phyloP scores from a whole-genome alignment of 441 rosid species.

The Erodium texanum region DNA sequence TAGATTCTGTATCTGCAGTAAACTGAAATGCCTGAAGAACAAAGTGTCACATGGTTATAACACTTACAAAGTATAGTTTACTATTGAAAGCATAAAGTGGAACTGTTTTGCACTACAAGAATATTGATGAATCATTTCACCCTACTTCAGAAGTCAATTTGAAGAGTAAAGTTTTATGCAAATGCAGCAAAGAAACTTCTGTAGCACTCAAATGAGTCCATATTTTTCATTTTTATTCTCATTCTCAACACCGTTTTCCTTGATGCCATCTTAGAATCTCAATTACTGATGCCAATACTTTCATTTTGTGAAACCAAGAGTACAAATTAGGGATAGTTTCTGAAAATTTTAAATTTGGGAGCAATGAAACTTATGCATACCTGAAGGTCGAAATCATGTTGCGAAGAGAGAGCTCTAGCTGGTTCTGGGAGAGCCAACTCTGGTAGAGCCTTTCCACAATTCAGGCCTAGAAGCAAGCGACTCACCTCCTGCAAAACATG shows the following conservation, averaged over 20 bases:
- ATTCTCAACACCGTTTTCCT: neutral
- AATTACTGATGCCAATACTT: neutral
- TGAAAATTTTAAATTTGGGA: no score
- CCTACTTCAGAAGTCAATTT: no score
- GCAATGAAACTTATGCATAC: no score
- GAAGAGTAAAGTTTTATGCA: neutral
- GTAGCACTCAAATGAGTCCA: neutral
- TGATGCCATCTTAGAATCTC: neutral
- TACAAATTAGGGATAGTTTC: no score
- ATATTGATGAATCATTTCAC: neutral
- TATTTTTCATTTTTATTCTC: neutral
- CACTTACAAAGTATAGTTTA: neutral
- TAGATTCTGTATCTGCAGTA: constrained; percentile 57
- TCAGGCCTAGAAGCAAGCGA: constrained; percentile 63
- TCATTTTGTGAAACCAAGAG: neutral
- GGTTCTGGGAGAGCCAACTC: constrained; percentile 44
- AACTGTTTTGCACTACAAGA: neutral
- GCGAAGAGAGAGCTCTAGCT: constrained; percentile 41
- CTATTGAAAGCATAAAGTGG: neutral
- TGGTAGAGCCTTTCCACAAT: constrained; percentile 58
- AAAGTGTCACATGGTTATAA: neutral
- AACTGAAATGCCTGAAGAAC: constrained; percentile 38
- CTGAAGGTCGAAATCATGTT: neutral
- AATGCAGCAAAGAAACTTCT: constrained; percentile 1
- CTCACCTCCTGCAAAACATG: constrained; percentile 60